Conservation (phyloP, 1,284 basidiomycete species). For the Apiotrichum sp. region DNA sequence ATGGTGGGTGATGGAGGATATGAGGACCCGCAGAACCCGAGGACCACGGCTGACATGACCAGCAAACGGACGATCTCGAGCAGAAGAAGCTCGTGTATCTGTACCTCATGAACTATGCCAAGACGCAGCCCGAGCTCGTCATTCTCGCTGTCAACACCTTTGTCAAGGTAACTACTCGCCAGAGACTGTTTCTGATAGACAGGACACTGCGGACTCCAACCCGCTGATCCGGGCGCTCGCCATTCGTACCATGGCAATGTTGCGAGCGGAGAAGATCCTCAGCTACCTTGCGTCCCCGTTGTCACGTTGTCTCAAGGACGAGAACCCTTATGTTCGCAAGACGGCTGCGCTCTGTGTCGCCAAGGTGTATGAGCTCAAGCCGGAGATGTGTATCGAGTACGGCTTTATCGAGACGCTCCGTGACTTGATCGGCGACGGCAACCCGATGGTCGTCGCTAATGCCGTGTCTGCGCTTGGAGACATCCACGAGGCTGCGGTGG, state of each 20-base stretch:
- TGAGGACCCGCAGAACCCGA: no score
- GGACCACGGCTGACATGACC: background rate
- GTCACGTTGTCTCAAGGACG: slow-evolving; percentile 82
- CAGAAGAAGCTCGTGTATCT: slow-evolving; percentile 74
- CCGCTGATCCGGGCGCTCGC: slow-evolving; percentile 93
- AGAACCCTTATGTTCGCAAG: slow-evolving; percentile 96
- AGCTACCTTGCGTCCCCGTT: slow-evolving; percentile 94
- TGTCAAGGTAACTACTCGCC: slow-evolving; percentile 55
- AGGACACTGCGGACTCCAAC: slow-evolving; percentile 93
- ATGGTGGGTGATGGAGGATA: slow-evolving; percentile 53
- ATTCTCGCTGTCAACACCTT: slow-evolving; percentile 99
- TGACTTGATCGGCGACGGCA: slow-evolving; percentile 65
- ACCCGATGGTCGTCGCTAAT: slow-evolving; percentile 99
- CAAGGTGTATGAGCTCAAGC: slow-evolving; percentile 94
- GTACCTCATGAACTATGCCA: slow-evolving; percentile 98
- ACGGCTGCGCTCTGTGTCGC: slow-evolving; percentile 92
- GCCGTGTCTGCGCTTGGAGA: slow-evolving; percentile 95
- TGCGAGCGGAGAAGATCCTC: slow-evolving; percentile 97
- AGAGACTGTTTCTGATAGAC: slow-evolving; percentile 22
- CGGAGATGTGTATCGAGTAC: slow-evolving; percentile 88
- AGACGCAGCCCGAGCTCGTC: slow-evolving; percentile 94
- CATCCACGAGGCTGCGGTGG: slow-evolving; percentile 61
- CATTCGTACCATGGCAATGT: slow-evolving; percentile 95
- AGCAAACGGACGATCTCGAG: slow-evolving; percentile 51
- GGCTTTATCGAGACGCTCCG: slow-evolving; percentile 85